phyloP scores from a whole-genome alignment of 345 rosid genomes.

The Sisymbrium irio region DNA sequence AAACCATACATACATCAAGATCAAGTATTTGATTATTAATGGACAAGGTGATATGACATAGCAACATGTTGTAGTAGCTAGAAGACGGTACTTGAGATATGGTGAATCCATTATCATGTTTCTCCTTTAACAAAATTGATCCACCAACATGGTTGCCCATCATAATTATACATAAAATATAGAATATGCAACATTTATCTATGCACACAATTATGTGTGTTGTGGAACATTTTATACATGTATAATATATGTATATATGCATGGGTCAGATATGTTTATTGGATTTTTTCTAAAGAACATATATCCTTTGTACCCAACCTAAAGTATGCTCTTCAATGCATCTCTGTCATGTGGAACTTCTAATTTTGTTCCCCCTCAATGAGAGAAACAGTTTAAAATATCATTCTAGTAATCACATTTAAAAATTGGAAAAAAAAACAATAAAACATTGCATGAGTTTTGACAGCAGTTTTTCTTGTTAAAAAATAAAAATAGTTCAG shows the following conservation, averaged over 20 bases:
- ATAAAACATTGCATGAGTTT: too few species aligned
- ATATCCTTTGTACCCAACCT: slow-evolving; percentile 24
- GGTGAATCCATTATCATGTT: slow-evolving; percentile 28
- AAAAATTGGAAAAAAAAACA: not conserved
- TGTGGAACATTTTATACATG: slow-evolving; percentile 13
- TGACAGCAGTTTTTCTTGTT: too few species aligned
- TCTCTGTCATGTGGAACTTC: not conserved
- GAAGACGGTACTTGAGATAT: slow-evolving; percentile 27
- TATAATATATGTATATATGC: not conserved
- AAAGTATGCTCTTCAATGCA: slow-evolving; percentile 23
- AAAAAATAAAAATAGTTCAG: too few species aligned
- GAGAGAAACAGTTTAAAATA: not conserved
- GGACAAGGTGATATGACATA: slow-evolving; percentile 23
- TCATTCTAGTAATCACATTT: not conserved
- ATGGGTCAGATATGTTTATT: slow-evolving; percentile 23
- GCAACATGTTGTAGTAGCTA: slow-evolving; percentile 30
- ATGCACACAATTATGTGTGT: slow-evolving; percentile 13
- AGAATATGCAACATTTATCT: not conserved
- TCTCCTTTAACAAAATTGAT: slow-evolving; percentile 3
- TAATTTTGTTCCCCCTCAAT: not conserved
- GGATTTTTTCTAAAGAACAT: slow-evolving; percentile 6
- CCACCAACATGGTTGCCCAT: slow-evolving; percentile 25
- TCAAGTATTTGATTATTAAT: slow-evolving; percentile 1
- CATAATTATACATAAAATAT: slow-evolving; percentile 5
- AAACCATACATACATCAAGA: not conserved